Evolutionary conservation across 2,329 filamentous ascomycete species (phyloP).

Genomic region (Neofusicoccum kwambonambiense): DNA sequence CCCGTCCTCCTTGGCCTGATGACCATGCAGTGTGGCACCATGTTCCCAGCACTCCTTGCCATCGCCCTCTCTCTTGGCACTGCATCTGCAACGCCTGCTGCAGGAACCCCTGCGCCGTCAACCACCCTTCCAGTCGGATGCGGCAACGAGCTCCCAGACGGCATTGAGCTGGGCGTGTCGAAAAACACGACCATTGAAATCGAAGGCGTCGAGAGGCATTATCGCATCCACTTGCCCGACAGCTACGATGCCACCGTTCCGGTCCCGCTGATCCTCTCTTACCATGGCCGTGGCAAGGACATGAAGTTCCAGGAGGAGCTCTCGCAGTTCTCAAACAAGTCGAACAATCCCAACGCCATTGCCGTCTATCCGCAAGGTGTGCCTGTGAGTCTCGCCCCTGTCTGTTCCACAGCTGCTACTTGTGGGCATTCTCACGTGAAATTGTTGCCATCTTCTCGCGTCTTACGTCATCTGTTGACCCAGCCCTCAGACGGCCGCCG

Average conservation of each 20-base stretch:
- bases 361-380: conserved; percentile 47
- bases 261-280: conserved; percentile 48
- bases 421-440: not conserved
- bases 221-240: conserved; percentile 39
- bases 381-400: conserved; percentile 24
- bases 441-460: too few species aligned
- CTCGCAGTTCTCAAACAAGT: conserved; percentile 47
- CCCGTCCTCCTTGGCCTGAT: not conserved
- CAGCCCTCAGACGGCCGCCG: conserved; percentile 9
- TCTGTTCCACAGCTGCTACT: not conserved
- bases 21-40: not conserved
- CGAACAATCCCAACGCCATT: conserved; percentile 45
- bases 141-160: conserved; percentile 24
- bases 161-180: conserved; percentile 25
- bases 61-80: not conserved
- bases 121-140: conserved; percentile 15
- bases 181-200: conserved; percentile 29
- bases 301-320: conserved; percentile 41
- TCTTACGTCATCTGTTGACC: not conserved
- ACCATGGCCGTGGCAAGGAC: conserved; percentile 44
- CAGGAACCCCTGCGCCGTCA: not conserved
- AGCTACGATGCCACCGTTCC: conserved; percentile 40
- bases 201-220: conserved; percentile 32
- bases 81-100: not conserved
- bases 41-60: not conserved